Percentiles rank a stretch among this genome's conserved stretches.
These are phyloP conservation scores for Papiliotrema fonsecae DNA, from an alignment of 1,284 basidiomycete genomes.

Conservation along the genomic window DNA sequence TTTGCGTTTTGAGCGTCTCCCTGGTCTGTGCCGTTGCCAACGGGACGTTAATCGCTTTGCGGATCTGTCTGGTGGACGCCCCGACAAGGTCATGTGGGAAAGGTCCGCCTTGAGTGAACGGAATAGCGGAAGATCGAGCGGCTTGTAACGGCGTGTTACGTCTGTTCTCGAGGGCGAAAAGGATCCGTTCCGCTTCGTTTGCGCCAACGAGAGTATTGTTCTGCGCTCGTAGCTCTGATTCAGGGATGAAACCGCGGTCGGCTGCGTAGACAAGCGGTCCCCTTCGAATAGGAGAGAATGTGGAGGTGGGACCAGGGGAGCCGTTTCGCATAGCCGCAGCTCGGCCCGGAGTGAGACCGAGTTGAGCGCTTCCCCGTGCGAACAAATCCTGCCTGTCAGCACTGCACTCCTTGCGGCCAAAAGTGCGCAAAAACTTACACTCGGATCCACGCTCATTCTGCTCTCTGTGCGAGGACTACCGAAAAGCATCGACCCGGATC, in stretches of 20 bases:
- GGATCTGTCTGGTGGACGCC: constrained; percentile 34
- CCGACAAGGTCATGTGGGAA: constrained; percentile 29
- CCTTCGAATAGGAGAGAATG: constrained; percentile 27
- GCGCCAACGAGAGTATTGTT: constrained; percentile 24
- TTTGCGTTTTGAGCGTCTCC: constrained; percentile 21
- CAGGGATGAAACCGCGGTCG: constrained; percentile 41
- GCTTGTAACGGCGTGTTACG: constrained; percentile 35
- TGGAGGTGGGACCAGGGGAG: constrained; percentile 13
- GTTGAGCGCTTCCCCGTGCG: neutral
- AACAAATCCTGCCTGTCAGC: neutral
- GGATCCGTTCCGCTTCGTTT: constrained; percentile 46
- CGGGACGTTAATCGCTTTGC: constrained; percentile 42
- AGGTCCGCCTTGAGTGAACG: constrained; percentile 6
- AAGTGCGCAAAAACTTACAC: too few relatives aligned
- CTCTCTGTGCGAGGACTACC: neutral
- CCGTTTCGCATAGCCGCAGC: neutral
- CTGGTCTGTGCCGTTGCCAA: constrained; percentile 38
- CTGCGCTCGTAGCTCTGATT: constrained; percentile 29
- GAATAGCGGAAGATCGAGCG: constrained; percentile 12
- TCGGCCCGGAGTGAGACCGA: neutral
- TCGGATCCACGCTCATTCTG: constrained; percentile 1
- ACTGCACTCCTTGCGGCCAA: too few relatives aligned
- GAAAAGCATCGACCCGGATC: neutral
- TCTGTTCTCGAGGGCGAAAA: constrained; percentile 41
- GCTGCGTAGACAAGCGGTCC: constrained; percentile 44